Evolutionary conservation across 2,329 filamentous ascomycete genomes (phyloP).

Genomic region (Daldinia sp.): DNA sequence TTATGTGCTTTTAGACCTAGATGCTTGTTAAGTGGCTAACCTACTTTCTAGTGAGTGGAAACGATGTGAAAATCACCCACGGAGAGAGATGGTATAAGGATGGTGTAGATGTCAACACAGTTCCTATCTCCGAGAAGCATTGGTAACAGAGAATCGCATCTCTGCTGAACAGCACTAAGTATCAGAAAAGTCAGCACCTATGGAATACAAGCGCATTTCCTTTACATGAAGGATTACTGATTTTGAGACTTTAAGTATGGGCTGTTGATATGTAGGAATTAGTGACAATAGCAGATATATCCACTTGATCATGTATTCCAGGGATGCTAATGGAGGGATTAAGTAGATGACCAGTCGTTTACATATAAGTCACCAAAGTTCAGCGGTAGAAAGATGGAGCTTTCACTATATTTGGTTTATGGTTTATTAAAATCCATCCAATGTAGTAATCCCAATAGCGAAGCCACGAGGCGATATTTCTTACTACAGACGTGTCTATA

Average conservation of each 20-base stretch:
- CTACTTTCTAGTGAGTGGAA: constrained; percentile 69
- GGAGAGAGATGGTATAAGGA: constrained; percentile 77
- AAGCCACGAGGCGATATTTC: not conserved
- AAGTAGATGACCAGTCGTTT: not conserved
- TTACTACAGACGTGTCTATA: not conserved
- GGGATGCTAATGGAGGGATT: no score
- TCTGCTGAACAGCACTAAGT: not conserved
- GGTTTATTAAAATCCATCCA: not conserved
- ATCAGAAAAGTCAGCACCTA: not conserved
- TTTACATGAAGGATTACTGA: no score
- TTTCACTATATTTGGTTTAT: not conserved
- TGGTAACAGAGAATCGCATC: constrained; percentile 62
- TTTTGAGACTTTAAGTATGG: no score
- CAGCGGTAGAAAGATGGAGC: not conserved
- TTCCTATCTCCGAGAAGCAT: constrained; percentile 75
- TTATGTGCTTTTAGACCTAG: no score
- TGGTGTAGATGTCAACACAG: constrained; percentile 75
- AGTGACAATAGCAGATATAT: no score
- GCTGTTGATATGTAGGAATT: no score
- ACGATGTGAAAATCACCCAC: constrained; percentile 73
- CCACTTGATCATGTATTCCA: no score
- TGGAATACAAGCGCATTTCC: not conserved
- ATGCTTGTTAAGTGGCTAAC: constrained; percentile 9
- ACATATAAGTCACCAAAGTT: no score
- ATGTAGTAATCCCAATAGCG: not conserved